Evolutionary conservation across 78 protist genomes (phyloP), one percentile per base, ranked within the genome.

Genomic region (Anaeramoeba flamelloides): DNA sequence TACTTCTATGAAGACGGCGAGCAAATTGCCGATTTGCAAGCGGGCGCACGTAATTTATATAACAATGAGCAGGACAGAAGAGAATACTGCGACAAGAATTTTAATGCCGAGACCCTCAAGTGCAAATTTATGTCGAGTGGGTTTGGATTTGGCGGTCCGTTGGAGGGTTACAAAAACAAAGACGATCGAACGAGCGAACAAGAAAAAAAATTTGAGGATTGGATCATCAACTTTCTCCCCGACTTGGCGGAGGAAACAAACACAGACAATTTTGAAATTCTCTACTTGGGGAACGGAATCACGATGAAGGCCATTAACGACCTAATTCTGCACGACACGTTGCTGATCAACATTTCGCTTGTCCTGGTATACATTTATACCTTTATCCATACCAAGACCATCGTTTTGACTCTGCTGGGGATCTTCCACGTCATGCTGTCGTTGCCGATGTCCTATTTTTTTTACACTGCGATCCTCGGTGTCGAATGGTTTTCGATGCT

Each of bases 331-430:
- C 38, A 41, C 0, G 86, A 84, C 22, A 81, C 79, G 0, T 41
- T 78, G 33, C 83, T 77, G 38, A 78, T 78, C 41, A 32, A 78
- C 3, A 36, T 4, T 32, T 1, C 41, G 12, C 8, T 84, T n/a
- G 1, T 85, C 33, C 17, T 79, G 2, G 87, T 85, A 40, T 38
- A n/a, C 76, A 1, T 85, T 53, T 85, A 85, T 83, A 1, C 81
- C 40, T 12, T 8, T 78, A 30, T 74, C 65, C 79, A 80, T 75
- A 30, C 78, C 34, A 69, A 79, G 30, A 41, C 81, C 1, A 22
- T 79, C 75, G 78, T 79, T 77, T 37, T 85, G 22, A 80, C 84
- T 0, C 3, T 1, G 38, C 2, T 83, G 3, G 85, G 85, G 36
- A 83, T 83, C 78, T 36, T 83, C 32, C 85, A 83, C 36, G 76